Conservation (phyloP, 23 red algal genomes). For the Chondrus crispus region DNA sequence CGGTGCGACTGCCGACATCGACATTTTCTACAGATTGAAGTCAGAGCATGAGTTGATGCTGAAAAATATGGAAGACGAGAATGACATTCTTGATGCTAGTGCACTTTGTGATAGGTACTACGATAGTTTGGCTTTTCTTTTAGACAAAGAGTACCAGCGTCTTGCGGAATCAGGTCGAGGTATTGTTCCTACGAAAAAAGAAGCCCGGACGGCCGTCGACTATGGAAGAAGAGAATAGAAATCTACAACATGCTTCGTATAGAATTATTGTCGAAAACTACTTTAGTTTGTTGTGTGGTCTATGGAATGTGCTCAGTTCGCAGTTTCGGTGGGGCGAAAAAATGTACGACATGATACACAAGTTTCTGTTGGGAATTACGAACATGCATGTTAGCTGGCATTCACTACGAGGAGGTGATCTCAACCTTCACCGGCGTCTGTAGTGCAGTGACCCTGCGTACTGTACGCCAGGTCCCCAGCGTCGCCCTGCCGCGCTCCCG, state of each 20-base stretch:
- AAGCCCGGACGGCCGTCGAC: not conserved
- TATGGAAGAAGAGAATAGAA: not conserved
- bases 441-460: too few relatives aligned
- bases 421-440: not conserved
- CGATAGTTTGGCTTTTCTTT: not conserved
- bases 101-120: not conserved
- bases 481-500: too few relatives aligned
- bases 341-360: not conserved
- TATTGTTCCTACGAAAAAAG: not conserved
- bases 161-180: not conserved
- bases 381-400: not conserved
- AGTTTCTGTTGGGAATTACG: not conserved
- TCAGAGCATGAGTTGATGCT: not conserved
- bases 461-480: too few relatives aligned
- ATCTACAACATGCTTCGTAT: not conserved
- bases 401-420: not conserved
- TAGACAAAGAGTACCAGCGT: not conserved
- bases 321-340: not conserved
- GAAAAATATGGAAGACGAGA: not conserved
- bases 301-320: not conserved
- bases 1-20: not conserved
- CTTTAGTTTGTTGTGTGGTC: not conserved
- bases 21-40: not conserved
- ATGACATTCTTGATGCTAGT: not conserved
- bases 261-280: not conserved